Evolutionary conservation across 1,284 basidiomycete genomes (phyloP), one percentile per base, ranked within the genome.

Genomic region (Thecaphora frezii): DNA sequence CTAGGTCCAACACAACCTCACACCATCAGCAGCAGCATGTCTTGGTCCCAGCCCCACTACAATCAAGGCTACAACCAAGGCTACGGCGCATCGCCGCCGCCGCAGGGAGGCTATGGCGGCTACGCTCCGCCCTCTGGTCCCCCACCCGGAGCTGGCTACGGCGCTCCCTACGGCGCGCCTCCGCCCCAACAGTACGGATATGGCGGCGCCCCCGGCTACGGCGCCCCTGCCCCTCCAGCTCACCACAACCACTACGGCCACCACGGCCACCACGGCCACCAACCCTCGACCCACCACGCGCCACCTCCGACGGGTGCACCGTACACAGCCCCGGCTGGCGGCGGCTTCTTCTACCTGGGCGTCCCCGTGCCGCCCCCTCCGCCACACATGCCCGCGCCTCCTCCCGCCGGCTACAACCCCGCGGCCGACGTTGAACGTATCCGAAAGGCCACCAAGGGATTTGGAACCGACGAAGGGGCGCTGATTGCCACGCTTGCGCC

Each of bases 361-460:
- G 56, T 67, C 2, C 56, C 66, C 7, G 52, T 77, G 9, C 73
- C 73, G 18, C 66, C 75, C 18, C 69, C 74, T 10, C 66, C 71
- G 46, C 73, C 73, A 46, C 53, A 59, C 42, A 56, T 58, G 50
- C 65, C 74, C 7, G 57, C 65, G 2, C 54, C 62, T 8, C 66
- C 71, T 19, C 66, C 73, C 33, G 55, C 61, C 25, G 74, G 73
- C 21, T 76, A 73, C 57, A 67, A 77, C 42, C 54, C 69, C n/a
- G 50, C 56, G 1, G 51, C 52, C 16, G 69, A 69, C 28, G 74
- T 78, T 13, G 76, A 79, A 33, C 39, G 54, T 8, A 66, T 79
- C 53, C 56, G 72, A 26, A 79, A 76, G 49, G 77, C 77, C 22
- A 74, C 68, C 39, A 78, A 79, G 40, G 76, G 77, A 10, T 74